Base-by-base conservation (phyloP, 106 monocot species). In the Allium sativum region DNA sequence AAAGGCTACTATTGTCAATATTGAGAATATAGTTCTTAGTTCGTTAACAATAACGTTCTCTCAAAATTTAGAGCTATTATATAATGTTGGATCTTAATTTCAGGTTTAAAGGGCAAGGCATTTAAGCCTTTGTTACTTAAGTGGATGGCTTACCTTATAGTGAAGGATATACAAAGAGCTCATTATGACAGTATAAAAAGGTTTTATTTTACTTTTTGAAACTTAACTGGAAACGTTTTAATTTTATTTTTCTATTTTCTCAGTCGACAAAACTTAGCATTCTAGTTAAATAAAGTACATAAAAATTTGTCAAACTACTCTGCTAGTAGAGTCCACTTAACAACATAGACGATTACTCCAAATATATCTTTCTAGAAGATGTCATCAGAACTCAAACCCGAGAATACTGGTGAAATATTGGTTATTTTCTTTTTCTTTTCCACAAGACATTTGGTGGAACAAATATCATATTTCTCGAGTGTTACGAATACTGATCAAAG, bases 91-190 rank as follows among this genome's bases (percentile, higher is more conserved):
- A 21, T 21, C 31, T 31, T 31, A 5, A 31, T 31, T 31, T 5
- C 72, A 94, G 94, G 80, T 98, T n/a, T 42, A 98, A 98, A 75
- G 98, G 98, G 14, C 98, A 98, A 44, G 98, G 96, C 18, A 92
- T 98, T 17, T 98, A 98, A 78, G 98, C 98, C 31, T 98, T 98
- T 79, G 92, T 98, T 17, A 88, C 98, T 68, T 74, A 92, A 62
- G 74, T 72, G 18, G 88, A 92, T 0, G 98, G 98, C 60, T 82
- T 92, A 72, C 72, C 87, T 61, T 98, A 85, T 54, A 82, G 84
- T 50, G 85, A 87, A 52, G 98, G 85, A 56, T 85, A 92, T 44
- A 61, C 82, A 3, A 92, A 83, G 65, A 81, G 82, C 55, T 98
- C 53, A 68, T 92, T 63, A 52, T 79, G 52, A 50, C 81, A 9